These are phyloP conservation scores for Friedmanniomyces endolithicus DNA, from an alignment of 495 filamentous ascomycete species.

Conservation along the genomic window DNA sequence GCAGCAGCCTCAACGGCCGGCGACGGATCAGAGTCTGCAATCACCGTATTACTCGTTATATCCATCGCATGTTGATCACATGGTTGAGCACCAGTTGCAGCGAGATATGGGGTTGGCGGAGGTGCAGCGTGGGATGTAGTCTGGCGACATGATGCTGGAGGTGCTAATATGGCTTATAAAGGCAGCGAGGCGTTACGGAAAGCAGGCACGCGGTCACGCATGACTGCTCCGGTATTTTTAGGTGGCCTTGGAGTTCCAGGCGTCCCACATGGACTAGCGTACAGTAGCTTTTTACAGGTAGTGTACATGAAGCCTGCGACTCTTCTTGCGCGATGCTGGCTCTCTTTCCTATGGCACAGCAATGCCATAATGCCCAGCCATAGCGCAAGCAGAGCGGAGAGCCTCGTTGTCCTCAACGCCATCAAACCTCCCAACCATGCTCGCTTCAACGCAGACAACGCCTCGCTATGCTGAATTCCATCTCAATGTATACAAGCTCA, in stretches of 20 bases:
- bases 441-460: background rate
- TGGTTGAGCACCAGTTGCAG: background rate
- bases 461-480: slow-evolving; percentile 13
- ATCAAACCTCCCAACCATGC: background rate
- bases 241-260: no score
- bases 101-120: background rate
- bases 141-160: background rate
- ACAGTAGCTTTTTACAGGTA: no score
- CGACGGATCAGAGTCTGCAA: background rate
- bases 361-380: background rate
- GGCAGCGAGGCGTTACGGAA: background rate
- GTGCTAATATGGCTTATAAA: background rate
- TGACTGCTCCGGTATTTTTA: no score
- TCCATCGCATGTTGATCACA: background rate
- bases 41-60: background rate
- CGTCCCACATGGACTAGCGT: no score
- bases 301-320: no score
- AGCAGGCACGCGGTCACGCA: no score
- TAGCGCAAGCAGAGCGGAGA: slow-evolving; percentile 13
- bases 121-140: background rate
- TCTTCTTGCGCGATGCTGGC: no score
- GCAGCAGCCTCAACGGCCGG: background rate
- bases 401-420: background rate
- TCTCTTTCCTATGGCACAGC: no score
- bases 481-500: background rate